Percentiles rank a stretch among this genome's conserved stretches.
Evolutionary conservation across 1,284 basidiomycete species (phyloP).

Genomic region (Leccinum olivaceoglutinosum): DNA sequence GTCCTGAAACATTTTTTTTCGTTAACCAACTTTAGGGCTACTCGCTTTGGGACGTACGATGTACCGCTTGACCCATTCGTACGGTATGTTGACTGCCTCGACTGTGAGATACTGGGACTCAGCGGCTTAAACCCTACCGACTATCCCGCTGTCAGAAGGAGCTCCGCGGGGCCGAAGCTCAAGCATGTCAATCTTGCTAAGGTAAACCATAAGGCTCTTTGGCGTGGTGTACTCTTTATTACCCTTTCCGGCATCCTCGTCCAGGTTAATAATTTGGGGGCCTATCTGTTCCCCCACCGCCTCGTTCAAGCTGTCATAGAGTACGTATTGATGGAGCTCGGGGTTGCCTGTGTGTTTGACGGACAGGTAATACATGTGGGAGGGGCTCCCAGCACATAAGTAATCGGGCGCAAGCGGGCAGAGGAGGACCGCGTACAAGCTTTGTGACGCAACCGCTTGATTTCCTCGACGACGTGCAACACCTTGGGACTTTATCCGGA

Average conservation of each 20-base stretch:
- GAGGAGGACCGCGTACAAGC: too few species aligned
- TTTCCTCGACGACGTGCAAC: too few species aligned
- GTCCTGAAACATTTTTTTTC: too few species aligned
- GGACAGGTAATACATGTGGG: neutral
- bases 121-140: neutral
- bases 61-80: too few species aligned
- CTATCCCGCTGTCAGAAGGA: neutral
- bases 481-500: too few species aligned
- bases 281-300: conserved; percentile 39
- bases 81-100: too few species aligned
- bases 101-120: too few species aligned
- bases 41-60: too few species aligned
- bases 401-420: neutral
- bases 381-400: neutral
- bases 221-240: conserved; percentile 56
- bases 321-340: conserved; percentile 74
- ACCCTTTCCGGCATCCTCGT: conserved; percentile 37
- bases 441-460: too few species aligned
- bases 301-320: conserved; percentile 44
- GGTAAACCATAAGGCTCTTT: conserved; percentile 58
- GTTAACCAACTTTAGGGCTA: too few species aligned
- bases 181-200: conserved; percentile 81
- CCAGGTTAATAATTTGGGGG: conserved; percentile 63
- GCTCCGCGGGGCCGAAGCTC: conserved; percentile 57
- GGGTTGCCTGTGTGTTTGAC: conserved; percentile 41